phyloP scores from a whole-genome alignment of 805 yeast species.

The Barnettozyma californica region DNA sequence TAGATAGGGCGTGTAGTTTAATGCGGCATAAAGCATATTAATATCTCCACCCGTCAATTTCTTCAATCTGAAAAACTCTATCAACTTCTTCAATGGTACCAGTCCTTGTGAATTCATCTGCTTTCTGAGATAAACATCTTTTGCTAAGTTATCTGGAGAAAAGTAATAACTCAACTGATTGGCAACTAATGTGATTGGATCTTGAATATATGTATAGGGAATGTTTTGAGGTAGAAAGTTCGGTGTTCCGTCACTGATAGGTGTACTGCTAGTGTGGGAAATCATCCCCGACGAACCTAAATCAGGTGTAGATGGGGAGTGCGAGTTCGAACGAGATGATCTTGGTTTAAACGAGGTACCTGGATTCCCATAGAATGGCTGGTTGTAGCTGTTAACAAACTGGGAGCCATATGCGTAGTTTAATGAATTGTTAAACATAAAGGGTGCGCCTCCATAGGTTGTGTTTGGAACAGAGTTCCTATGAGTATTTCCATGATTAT shows the following conservation, averaged over 20 bases:
- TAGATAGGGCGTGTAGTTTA: constrained; percentile 19
- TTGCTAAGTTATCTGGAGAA: constrained; percentile 77
- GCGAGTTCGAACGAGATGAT: constrained; percentile 18
- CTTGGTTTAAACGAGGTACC: constrained; percentile 3
- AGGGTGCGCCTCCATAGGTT: constrained; percentile 9
- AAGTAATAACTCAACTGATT: constrained; percentile 85
- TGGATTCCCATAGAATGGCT: constrained; percentile 1
- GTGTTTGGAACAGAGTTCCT: constrained; percentile 20
- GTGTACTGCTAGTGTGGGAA: not conserved
- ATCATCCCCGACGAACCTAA: constrained; percentile 5
- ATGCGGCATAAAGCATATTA: constrained; percentile 26
- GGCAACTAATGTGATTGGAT: constrained; percentile 26
- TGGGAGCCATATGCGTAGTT: constrained; percentile 15
- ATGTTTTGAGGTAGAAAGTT: constrained; percentile 9
- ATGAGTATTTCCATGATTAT: constrained; percentile 10
- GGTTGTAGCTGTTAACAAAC: constrained; percentile 1
- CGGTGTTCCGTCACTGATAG: constrained; percentile 4
- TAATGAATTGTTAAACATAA: constrained; percentile 7
- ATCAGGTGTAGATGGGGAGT: constrained; percentile 16
- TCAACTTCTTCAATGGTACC: constrained; percentile 56
- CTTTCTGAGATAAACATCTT: constrained; percentile 75
- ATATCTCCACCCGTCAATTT: constrained; percentile 53
- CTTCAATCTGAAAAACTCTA: constrained; percentile 71
- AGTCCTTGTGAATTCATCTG: constrained; percentile 77
- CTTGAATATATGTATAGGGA: constrained; percentile 15